These are phyloP conservation scores for Podila horticola DNA, from an alignment of 192 early-diverging fungal species.

Conservation along the genomic window DNA sequence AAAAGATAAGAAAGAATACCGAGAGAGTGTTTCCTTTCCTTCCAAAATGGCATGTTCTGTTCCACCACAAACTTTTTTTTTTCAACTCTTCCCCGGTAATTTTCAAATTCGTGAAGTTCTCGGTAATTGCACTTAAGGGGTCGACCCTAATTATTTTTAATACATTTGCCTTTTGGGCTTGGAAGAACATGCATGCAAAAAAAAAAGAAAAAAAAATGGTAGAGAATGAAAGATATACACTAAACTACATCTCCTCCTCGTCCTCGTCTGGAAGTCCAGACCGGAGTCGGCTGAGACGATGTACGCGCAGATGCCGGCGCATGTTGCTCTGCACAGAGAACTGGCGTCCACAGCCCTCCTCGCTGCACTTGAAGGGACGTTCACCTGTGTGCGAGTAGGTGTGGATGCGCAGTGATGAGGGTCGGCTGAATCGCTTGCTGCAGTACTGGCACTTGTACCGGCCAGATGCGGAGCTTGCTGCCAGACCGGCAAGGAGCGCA, in stretches of 20 bases:
- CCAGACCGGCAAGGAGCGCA: conserved; percentile 34
- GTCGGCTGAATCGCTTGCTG: conserved; percentile 73
- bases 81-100: too few relatives aligned
- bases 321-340: conserved; percentile 82
- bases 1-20: too few relatives aligned
- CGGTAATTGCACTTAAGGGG: neutral
- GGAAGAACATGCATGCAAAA: neutral
- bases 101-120: neutral
- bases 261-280: conserved; percentile 13
- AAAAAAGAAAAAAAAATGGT: neutral
- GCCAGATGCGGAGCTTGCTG: conserved; percentile 36
- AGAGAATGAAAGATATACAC: conserved; percentile 1
- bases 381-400: conserved; percentile 82
- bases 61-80: too few relatives aligned
- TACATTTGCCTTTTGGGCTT: neutral
- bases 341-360: conserved; percentile 69
- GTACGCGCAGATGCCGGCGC: conserved; percentile 74
- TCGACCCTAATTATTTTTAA: neutral
- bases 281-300: conserved; percentile 54
- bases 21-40: too few relatives aligned
- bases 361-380: conserved; percentile 73
- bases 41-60: too few relatives aligned
- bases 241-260: neutral
- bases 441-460: conserved; percentile 71
- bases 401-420: conserved; percentile 74